Base-by-base conservation (phyloP, 2,329 filamentous ascomycete species). In the Calonectria fujianensis region DNA sequence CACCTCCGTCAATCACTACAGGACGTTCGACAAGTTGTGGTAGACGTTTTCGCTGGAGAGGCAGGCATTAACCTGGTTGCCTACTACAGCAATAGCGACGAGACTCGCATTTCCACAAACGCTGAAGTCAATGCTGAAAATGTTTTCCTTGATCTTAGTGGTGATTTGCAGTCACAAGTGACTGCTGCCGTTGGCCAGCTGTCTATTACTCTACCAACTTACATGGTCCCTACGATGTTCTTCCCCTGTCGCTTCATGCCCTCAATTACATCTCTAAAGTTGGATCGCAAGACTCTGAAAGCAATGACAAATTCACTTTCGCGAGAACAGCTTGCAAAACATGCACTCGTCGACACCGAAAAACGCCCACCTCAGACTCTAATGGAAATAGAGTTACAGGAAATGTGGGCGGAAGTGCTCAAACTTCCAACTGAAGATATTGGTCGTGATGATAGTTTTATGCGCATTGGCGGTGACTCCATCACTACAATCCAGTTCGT, bases 401-500 rank as follows among this genome's bases (percentile, higher is more conserved):
- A 73, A 20, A 79, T 85, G 32, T 88, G 87, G 86, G 80, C 81
- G 8, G 51, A 39, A 24, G 41, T 68, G 16, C 51, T 69, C 4
- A 69, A 27, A 77, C 82, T 4, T 77, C 86, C 0, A 79, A 88
- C 10, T 76, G 77, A 9, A 74, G 85, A 8, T 1, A 61, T 51
- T 54, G 68, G 68, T 11, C 54, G 68, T 9, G 50, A 74, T 11
- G 61, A 70, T 14, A 61, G 35, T 9, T 65, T 66, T 37, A 37
- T 69, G 18, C 69, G 67, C 9, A 57, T 71, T 24, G 69, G 70
- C 6, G 72, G 74, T 35, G 70, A 69, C 35, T 69, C 69, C 5
- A 77, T 70, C 2, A n/a, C 72, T 0, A 72, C 74, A 0, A 75
- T 75, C n/a, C 87, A 85, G 20, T 32, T 75, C 29, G 70, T 70